Evolutionary conservation across 176 grass and related monocot species (phyloP).

Genomic region (Eremochloa ophiuroides): DNA sequence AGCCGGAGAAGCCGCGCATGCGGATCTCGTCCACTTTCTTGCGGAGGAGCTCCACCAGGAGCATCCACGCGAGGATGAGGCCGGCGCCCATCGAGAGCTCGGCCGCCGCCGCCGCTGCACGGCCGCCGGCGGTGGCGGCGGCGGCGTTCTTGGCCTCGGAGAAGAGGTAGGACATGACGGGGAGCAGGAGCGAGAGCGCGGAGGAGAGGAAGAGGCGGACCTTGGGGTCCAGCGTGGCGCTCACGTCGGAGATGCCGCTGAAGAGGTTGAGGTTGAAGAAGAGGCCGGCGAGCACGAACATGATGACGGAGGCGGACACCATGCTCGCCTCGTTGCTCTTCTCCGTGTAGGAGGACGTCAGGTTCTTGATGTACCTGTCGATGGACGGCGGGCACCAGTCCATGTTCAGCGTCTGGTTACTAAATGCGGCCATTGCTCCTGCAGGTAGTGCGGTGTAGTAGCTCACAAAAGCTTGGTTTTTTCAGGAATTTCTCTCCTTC

Average conservation of each 20-base stretch:
- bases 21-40: not conserved
- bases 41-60: conserved; percentile 12
- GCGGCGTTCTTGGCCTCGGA: not conserved
- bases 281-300: conserved; percentile 13
- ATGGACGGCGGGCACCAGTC: not conserved
- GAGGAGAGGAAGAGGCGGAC: too few species aligned
- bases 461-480: too few species aligned
- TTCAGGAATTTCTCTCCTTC: too few species aligned
- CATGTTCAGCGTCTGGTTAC: not conserved
- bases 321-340: not conserved
- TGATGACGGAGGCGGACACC: not conserved
- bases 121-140: too few species aligned
- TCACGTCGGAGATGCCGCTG: not conserved
- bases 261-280: conserved; percentile 22
- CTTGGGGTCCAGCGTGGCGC: too few species aligned
- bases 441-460: too few species aligned
- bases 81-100: not conserved
- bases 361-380: not conserved
- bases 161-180: not conserved
- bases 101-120: fast-evolving
- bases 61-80: conserved; percentile 5
- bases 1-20: not conserved
- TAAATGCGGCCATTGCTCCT: too few species aligned
- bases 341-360: not conserved
- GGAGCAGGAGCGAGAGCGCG: not conserved